Conservation (phyloP, 129 eudicot genomes). For the Arctium minus region DNA sequence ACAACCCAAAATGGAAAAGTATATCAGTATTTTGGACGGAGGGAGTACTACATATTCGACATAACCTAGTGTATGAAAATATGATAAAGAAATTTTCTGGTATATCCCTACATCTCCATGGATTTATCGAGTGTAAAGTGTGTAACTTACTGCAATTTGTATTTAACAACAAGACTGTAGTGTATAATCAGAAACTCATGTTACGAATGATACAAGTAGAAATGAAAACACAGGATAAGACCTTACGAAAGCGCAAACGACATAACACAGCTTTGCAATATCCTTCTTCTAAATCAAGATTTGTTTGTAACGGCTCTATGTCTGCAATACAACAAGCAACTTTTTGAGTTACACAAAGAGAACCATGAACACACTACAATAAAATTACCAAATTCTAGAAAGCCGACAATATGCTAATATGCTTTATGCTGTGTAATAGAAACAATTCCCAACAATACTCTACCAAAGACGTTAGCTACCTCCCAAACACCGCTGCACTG, state of each 20-base stretch:
- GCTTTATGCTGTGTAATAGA: conserved; percentile 2
- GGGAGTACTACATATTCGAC: background rate
- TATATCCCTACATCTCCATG: background rate
- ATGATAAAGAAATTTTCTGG: background rate
- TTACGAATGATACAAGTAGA: conserved; percentile 6
- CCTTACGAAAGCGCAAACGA: conserved; percentile 99
- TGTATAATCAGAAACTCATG: background rate
- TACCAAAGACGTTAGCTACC: background rate
- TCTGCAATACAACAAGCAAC: conserved; percentile 48
- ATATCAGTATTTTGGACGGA: background rate
- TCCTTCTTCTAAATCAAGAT: conserved; percentile 90
- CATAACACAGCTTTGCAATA: conserved; percentile 87
- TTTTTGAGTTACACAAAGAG: conserved; percentile 14
- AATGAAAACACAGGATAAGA: conserved; percentile 69
- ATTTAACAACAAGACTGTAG: background rate
- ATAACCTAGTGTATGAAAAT: background rate
- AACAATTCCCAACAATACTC: background rate
- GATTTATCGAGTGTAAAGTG: no score
- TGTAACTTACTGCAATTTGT: background rate
- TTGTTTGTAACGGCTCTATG: conserved; percentile 72
- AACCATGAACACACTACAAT: background rate
- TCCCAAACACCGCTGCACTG: background rate
- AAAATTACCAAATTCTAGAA: background rate
- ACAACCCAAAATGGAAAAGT: background rate
- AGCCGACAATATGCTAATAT: background rate